Conservation (phyloP, 257 asterid species). For the Lycium barbarum region DNA sequence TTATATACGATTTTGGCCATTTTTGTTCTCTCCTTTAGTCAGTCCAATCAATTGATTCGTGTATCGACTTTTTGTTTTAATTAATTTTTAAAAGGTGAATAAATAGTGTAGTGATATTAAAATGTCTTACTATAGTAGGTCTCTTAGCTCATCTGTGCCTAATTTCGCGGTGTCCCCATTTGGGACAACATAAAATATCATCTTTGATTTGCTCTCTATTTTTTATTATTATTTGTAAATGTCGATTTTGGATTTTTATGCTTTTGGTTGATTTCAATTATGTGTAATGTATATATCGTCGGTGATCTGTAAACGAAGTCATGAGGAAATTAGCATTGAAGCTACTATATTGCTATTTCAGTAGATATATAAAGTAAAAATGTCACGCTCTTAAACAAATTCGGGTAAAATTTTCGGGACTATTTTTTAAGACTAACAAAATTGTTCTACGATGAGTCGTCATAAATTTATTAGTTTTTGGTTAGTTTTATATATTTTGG, state of each 20-base stretch:
- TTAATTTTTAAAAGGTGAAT: neutral
- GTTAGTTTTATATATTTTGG: too few species aligned
- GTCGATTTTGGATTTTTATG: conserved; percentile 28
- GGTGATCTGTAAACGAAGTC: neutral
- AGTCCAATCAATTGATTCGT: conserved; percentile 5
- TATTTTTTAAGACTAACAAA: too few species aligned
- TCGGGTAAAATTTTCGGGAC: too few species aligned
- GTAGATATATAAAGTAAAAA: too few species aligned
- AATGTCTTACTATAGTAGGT: neutral
- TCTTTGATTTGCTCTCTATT: neutral
- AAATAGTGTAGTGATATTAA: neutral
- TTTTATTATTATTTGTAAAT: neutral
- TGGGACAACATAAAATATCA: conserved; percentile 44
- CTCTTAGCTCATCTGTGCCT: conserved; percentile 43
- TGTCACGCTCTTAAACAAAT: too few species aligned
- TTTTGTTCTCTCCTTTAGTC: neutral
- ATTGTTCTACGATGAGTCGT: too few species aligned
- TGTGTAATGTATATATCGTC: neutral
- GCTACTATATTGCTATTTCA: neutral
- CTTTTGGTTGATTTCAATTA: conserved; percentile 16
- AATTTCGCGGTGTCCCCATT: conserved; percentile 56
- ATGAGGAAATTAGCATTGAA: neutral
- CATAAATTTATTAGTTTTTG: too few species aligned
- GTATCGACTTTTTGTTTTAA: neutral
- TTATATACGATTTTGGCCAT: conserved; percentile 32